phyloP scores from a whole-genome alignment of 2,329 filamentous ascomycete species.

The Macrophomina phaseolina region DNA sequence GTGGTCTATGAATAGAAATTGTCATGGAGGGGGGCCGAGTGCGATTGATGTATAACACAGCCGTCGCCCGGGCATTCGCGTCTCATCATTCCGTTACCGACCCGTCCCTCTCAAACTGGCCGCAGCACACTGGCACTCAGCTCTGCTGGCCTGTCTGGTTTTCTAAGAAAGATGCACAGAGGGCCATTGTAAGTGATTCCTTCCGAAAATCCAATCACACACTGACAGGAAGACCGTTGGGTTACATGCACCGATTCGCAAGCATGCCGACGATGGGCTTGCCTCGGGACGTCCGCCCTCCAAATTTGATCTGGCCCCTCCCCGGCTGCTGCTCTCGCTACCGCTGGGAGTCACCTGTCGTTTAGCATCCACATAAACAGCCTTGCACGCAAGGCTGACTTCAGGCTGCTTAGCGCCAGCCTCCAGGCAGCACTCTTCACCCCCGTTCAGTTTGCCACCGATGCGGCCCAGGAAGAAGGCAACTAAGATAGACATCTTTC shows the following conservation, averaged over 20 bases:
- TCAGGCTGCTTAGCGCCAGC: neutral
- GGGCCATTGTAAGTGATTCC: neutral
- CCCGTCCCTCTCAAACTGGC: neutral
- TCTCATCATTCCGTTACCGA: neutral
- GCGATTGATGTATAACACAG: slow-evolving; percentile 13
- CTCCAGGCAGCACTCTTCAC: slow-evolving; percentile 3
- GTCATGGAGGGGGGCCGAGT: neutral
- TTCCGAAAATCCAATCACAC: neutral
- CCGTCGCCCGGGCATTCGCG: neutral
- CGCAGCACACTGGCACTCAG: neutral
- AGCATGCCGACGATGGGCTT: neutral
- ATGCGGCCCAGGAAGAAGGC: neutral
- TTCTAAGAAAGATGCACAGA: neutral
- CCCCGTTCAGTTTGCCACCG: neutral
- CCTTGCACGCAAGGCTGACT: slow-evolving; percentile 3
- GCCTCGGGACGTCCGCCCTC: neutral
- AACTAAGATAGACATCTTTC: neutral
- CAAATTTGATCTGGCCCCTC: neutral
- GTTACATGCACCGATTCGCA: neutral
- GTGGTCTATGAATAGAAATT: neutral
- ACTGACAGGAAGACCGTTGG: neutral
- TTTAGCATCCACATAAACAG: neutral
- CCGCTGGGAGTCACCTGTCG: neutral
- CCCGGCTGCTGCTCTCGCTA: neutral
- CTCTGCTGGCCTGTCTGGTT: neutral